Conservation (phyloP, 2,329 filamentous ascomycete genomes). For the Verticillium klebahnii region DNA sequence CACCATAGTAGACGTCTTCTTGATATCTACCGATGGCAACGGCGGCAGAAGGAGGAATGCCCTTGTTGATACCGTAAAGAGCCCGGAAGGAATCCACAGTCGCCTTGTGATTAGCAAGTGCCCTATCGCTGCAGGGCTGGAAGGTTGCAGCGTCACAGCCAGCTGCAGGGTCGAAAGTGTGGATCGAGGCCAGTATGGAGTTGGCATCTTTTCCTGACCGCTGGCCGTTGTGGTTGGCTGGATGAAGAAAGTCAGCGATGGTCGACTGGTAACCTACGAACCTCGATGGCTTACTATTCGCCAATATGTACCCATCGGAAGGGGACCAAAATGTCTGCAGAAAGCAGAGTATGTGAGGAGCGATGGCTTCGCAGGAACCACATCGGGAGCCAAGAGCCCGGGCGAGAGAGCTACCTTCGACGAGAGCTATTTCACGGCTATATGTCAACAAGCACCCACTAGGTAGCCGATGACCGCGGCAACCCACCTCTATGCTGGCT, state of each 20-base stretch:
- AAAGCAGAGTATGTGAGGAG: slow-evolving; percentile 69
- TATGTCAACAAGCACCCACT: not conserved
- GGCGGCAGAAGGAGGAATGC: slow-evolving; percentile 53
- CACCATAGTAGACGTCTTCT: slow-evolving; percentile 70
- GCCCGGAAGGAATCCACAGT: slow-evolving; percentile 70
- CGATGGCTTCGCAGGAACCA: slow-evolving; percentile 56
- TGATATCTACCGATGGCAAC: slow-evolving; percentile 63
- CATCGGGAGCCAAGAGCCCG: slow-evolving; percentile 55
- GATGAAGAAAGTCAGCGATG: not conserved
- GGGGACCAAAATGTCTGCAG: slow-evolving; percentile 68
- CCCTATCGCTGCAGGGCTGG: slow-evolving; percentile 68
- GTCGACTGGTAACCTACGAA: not conserved
- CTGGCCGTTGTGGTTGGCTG: slow-evolving; percentile 52
- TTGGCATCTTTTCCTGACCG: slow-evolving; percentile 69
- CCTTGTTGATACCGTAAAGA: slow-evolving; percentile 65
- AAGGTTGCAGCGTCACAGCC: slow-evolving; percentile 67
- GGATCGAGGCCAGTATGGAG: slow-evolving; percentile 61
- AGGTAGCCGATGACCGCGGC: not conserved
- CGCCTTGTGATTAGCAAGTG: slow-evolving; percentile 71
- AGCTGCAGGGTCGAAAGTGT: slow-evolving; percentile 63
- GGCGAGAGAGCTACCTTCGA: slow-evolving; percentile 65
- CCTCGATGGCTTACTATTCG: slow-evolving; percentile 51
- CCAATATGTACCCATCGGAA: slow-evolving; percentile 53
- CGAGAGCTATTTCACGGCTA: slow-evolving; percentile 35
- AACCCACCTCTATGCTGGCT: slow-evolving; percentile 61